Conservation (phyloP, 2,329 filamentous ascomycete species). For the Diaporthe sp. region DNA sequence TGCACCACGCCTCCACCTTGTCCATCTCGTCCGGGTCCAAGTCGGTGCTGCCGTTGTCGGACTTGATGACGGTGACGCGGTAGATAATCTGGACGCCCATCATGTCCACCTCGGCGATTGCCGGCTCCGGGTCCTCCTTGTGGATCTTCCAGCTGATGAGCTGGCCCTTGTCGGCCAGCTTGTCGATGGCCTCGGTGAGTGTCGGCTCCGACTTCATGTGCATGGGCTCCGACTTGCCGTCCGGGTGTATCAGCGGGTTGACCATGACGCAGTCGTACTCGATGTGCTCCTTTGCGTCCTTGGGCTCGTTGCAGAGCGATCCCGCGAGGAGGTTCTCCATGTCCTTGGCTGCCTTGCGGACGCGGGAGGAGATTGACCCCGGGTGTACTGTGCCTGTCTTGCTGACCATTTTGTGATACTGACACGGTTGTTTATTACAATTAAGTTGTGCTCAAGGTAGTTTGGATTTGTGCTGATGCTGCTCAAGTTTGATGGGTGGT, state of each 20-base stretch:
- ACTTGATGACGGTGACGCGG: conserved; percentile 25
- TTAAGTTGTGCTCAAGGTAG: neutral
- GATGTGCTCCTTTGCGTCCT: conserved; percentile 32
- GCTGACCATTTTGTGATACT: conserved; percentile 6
- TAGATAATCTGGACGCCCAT: conserved; percentile 40
- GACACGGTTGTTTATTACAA: neutral
- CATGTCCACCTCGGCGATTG: conserved; percentile 37
- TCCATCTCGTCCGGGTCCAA: neutral
- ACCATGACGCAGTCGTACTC: conserved; percentile 35
- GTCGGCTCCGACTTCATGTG: conserved; percentile 26
- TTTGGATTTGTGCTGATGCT: neutral
- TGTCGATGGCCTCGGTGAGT: conserved; percentile 34
- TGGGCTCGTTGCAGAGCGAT: conserved; percentile 30
- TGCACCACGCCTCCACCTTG: conserved; percentile 33
- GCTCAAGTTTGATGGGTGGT: neutral
- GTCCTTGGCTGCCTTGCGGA: conserved; percentile 36
- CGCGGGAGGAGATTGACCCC: conserved; percentile 14
- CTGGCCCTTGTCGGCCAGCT: conserved; percentile 5
- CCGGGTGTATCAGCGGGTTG: conserved; percentile 35
- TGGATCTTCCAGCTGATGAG: conserved; percentile 36
- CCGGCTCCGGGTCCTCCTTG: conserved; percentile 33
- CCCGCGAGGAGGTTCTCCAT: conserved; percentile 33
- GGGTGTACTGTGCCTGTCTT: conserved; percentile 17
- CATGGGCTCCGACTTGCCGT: conserved; percentile 27
- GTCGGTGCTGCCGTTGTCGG: conserved; percentile 3